Evolutionary conservation across 257 asterid species (phyloP).

Genomic region (Leonotis leonurus): DNA sequence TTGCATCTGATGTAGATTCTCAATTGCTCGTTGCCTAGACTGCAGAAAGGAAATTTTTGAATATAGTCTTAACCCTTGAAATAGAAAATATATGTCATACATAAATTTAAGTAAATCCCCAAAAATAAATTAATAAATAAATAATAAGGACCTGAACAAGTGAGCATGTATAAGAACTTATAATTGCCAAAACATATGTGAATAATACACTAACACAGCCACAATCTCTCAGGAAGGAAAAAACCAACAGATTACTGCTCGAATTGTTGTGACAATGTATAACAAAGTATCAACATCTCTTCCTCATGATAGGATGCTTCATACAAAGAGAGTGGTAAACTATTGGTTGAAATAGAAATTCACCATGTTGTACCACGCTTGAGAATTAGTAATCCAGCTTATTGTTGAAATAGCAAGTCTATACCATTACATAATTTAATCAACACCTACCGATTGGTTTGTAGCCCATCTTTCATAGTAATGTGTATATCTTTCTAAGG

Average conservation of each 20-base stretch:
- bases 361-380: too few relatives aligned
- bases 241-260: too few relatives aligned
- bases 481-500: slow-evolving; percentile 10
- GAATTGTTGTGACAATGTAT: too few relatives aligned
- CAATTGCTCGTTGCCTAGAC: slow-evolving; percentile 93
- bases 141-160: background rate
- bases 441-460: slow-evolving; percentile 72
- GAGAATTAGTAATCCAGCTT: slow-evolving; percentile 9
- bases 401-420: background rate
- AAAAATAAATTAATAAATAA: background rate
- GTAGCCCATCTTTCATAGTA: slow-evolving; percentile 42
- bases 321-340: too few relatives aligned
- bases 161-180: background rate
- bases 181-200: background rate
- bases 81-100: background rate
- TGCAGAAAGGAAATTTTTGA: slow-evolving; percentile 29
- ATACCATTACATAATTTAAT: background rate
- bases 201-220: slow-evolving; percentile 15
- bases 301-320: too few relatives aligned
- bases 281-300: too few relatives aligned
- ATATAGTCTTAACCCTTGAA: slow-evolving; percentile 15
- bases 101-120: slow-evolving; percentile 4
- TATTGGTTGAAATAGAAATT: too few relatives aligned
- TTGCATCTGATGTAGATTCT: slow-evolving; percentile 88
- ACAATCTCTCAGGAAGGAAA: background rate